Evolutionary conservation across 2,329 filamentous ascomycete species (phyloP), one percentile per base, ranked within the genome.

Genomic region (Penicillium brasilianum): DNA sequence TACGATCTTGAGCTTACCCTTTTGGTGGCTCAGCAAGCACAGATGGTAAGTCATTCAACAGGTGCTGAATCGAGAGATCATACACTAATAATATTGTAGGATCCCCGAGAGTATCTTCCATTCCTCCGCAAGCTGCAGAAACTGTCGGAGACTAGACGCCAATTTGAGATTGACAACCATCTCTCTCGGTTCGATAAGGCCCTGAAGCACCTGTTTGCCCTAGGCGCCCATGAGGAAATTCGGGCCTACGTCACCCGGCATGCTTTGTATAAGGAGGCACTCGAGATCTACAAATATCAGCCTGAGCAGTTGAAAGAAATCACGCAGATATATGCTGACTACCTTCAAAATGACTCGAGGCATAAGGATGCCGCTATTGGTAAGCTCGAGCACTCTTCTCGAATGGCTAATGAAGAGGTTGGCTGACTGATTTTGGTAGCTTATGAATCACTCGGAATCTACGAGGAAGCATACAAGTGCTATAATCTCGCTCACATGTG

Each of bases 21-120:
- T 11, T 83, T 97, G 6, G 91, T 99, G 13, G 95, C 95, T 0
- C 95, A 99, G 72, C 93, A 97, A 73, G 95, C 93, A 0, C 95
- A 99, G 77, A 92, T 94, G 74, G 82, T 83, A 74, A 62, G 69
- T 39, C 22, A 36, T 55, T 20, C 16, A 28, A 54, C 22, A n/a
- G 28, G 22, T n/a, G 9, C 49, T 8, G 3, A 32, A 8, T 4
- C 8, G 28, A 30, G 51, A 13, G 7, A 50, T 14, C 1, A 13
- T 18, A 8, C 32, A 32, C 67, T 73, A 58, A 70, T 22, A n/a
- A 25, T n/a, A 51, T 20, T 25, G 13, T 39, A 84, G 73, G 95
- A 99, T 70, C 95, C 95, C 1, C 84, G 93, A 68, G 95, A 99
- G 76, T 99, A 99, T 69, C 85, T 98, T 8, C 95, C 95, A 4